A percentile compares a stretch with the other conserved stretches of the same genome.
phyloP scores from a whole-genome alignment of 352 stramenopile species.

The Albugo laibachii region DNA sequence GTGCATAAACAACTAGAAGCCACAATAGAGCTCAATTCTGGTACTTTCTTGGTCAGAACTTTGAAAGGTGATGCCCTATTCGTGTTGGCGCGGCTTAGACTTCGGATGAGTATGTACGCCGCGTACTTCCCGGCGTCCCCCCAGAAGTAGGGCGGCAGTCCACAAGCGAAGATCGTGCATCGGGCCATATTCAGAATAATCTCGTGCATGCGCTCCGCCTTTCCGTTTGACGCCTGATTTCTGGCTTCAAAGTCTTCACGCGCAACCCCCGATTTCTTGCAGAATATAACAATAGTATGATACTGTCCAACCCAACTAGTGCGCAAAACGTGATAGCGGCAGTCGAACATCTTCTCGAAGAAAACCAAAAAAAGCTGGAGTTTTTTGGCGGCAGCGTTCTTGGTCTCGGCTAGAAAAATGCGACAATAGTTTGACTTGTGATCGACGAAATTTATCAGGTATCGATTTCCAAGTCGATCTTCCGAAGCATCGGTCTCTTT shows the following conservation, averaged over 20 bases:
- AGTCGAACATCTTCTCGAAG: neutral
- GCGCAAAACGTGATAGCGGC: neutral
- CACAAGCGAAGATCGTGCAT: conserved; percentile 3
- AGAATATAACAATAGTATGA: neutral
- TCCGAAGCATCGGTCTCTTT: neutral
- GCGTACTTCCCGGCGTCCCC: conserved; percentile 3
- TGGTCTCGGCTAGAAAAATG: neutral
- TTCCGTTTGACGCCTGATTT: neutral
- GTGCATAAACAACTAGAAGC: conserved; percentile 7
- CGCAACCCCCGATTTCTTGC: neutral
- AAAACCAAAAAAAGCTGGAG: neutral
- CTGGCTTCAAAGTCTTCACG: neutral
- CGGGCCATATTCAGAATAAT: neutral
- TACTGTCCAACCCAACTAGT: neutral
- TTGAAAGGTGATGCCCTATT: conserved; percentile 3
- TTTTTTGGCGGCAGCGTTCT: neutral
- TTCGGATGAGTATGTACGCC: neutral
- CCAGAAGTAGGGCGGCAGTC: conserved; percentile 4
- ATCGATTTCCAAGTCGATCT: neutral
- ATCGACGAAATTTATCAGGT: neutral
- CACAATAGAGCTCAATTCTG: neutral
- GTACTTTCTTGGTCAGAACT: conserved; percentile 1
- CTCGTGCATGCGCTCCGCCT: neutral
- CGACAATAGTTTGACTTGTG: neutral
- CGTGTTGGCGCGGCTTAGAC: neutral